Conservation (phyloP, 164 flowering plant species). For the Pachysandra terminalis region DNA sequence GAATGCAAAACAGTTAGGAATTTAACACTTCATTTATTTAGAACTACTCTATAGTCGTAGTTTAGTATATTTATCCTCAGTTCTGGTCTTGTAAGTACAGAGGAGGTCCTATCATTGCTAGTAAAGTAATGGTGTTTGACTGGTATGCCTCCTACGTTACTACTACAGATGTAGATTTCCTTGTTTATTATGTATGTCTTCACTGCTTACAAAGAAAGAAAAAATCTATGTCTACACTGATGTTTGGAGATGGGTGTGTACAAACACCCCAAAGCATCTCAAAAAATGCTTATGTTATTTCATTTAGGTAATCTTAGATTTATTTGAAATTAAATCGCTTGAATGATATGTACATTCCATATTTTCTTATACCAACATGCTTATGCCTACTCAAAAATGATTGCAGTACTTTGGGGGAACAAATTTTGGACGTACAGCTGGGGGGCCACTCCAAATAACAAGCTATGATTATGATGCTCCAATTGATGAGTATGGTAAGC, state of each 20-base stretch:
- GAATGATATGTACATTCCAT: neutral
- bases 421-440: constrained; percentile 88
- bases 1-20: neutral
- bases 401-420: constrained; percentile 94
- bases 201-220: too few relatives aligned
- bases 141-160: too few relatives aligned
- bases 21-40: neutral
- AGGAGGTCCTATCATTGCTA: too few relatives aligned
- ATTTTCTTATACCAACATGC: neutral
- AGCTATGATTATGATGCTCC: constrained; percentile 99
- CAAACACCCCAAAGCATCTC: neutral
- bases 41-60: neutral
- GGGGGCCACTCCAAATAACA: constrained; percentile 83
- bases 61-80: too few relatives aligned
- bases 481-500: constrained; percentile 91
- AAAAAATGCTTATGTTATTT: neutral
- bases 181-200: too few relatives aligned
- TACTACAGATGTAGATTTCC: too few relatives aligned
- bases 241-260: neutral
- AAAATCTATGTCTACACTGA: too few relatives aligned
- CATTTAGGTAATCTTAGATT: neutral
- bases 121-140: too few relatives aligned
- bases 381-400: constrained; percentile 6
- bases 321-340: neutral
- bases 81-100: too few relatives aligned